Evolutionary conservation across 1,284 basidiomycete species (phyloP).

Genomic region (Fomitopsis palustris): DNA sequence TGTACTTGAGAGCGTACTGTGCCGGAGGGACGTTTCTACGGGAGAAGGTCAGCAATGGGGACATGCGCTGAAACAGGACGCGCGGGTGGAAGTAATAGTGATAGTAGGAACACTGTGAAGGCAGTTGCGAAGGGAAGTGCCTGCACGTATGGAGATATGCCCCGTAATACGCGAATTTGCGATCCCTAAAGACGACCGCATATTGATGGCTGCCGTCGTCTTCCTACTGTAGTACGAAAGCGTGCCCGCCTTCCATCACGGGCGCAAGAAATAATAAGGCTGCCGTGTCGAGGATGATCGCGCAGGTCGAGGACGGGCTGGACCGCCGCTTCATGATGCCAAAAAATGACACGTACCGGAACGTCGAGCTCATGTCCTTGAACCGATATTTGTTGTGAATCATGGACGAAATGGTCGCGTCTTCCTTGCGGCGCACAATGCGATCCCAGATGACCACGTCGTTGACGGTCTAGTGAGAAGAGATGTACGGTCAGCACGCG

Average conservation of each 20-base stretch:
- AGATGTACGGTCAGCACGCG: background rate
- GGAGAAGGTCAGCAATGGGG: conserved; percentile 9
- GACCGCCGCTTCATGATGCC: background rate
- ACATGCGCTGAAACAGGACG: background rate
- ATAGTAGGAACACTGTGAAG: background rate
- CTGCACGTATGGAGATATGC: background rate
- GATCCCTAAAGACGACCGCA: background rate
- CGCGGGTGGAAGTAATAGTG: background rate
- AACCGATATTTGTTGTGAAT: conserved; percentile 84
- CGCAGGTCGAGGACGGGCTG: background rate
- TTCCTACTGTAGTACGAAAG: background rate
- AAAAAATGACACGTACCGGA: conserved; percentile 58
- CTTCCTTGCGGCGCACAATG: conserved; percentile 75
- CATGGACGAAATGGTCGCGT: conserved; percentile 64
- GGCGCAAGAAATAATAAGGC: background rate
- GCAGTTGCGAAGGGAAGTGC: background rate
- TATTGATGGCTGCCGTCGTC: background rate
- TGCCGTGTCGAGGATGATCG: background rate
- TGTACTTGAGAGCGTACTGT: conserved; percentile 80
- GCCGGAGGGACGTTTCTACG: conserved; percentile 61
- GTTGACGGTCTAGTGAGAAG: conserved; percentile 60
- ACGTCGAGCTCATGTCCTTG: conserved; percentile 71
- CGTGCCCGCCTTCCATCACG: background rate
- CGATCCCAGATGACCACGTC: conserved; percentile 90
- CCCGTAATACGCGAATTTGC: background rate